Base-by-base conservation (phyloP, 768 basidiomycete species). In the Phanerodontia chrysosporium region DNA sequence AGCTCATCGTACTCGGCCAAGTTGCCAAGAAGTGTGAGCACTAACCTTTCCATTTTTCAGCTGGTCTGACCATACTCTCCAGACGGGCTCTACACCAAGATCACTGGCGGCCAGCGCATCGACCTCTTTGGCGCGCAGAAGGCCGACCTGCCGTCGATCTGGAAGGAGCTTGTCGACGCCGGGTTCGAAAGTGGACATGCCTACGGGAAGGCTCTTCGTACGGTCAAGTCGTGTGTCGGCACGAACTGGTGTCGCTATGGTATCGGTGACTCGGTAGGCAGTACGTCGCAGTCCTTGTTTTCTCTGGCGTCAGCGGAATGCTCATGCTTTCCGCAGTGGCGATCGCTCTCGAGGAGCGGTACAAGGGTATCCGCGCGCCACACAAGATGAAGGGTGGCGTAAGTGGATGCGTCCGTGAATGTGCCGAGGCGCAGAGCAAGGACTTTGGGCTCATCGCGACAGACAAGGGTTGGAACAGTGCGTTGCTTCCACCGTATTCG, bases 381-480 rank as follows among this genome's bases (percentile, higher is more conserved):
- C 86, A 87, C 69, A 89, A 89, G 69, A 73, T 90, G 67, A 89
- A 90, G 70, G 88, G 87, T 25, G 89, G 89, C 12, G 86, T 91
- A 3, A 83, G 82, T 22, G 88, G 88, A 21, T 90, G 88, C 65
- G 78, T 87, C 0, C 79, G 88, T 18, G 89, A 90, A 67, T 91
- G 89, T 60, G 89, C 88, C 0, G 89, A 90, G 69, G 88, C 89
- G 1, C 89, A 91, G 64, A 74, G 75, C 13, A 87, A 83, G 66
- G 87, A 90, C 69, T 91, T 90, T 64, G 88, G 88, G 13, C 71
- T 89, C 39, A 90, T 90, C 57, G 88, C 87, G 1, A 88, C 86
- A 0, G 84, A 83, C 70, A 89, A 90, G 70, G 88, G 88, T n/a
- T 90, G 87, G 86, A 89, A 90, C 64, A 68, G 79, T 83, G 61